Evolutionary conservation across 2,329 filamentous ascomycete species (phyloP), one percentile per base, ranked within the genome.

Genomic region (Colletotrichum sp.): DNA sequence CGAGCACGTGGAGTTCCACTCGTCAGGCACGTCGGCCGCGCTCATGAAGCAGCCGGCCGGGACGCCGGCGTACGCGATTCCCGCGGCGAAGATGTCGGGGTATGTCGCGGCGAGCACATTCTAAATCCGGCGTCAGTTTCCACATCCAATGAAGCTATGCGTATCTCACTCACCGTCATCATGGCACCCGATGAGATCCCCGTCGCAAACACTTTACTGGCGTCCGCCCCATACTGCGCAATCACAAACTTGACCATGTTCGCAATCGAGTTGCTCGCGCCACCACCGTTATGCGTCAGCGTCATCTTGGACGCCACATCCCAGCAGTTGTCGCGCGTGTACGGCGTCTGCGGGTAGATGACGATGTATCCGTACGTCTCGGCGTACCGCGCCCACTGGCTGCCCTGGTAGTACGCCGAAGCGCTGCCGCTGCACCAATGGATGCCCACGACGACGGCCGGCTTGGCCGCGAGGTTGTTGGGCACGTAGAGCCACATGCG

Each of bases 371-470:
- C 90, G 68, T 90, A 85, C 36, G 83, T 82, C 76, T 92, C 90
- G 18, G 91, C 89, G n/a, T 90, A 84, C 4, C 83, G 84, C 32
- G 88, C 87, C 81, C 91, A 92, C 5, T 69, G 43, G 1, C 87
- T 88, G 73, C 86, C 86, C 26, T 81, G 83, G 79, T 89, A 90
- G 81, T 89, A 92, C 4, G 85, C 87, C 75, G 86, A 82, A 3
- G 88, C 91, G 3, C 87, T 89, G 21, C 90, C 90, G 34, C 83
- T 85, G 83, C 91, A 93, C 82, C 89, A 91, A 83, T 92, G 88
- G 75, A 90, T 85, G 8, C 88, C 90, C 7, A 92, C 88, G 24
- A 92, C 83, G 55, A 92, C 85, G 7, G 85, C 85, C 0, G 89
- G 88, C 13, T 84, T 87, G 2, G 86, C 79, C 1, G 81, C 81